Percentiles rank a stretch among this genome's conserved stretches.
Evolutionary conservation across 305 asterid species (phyloP).

Genomic region (Solanum aculeatissimum): DNA sequence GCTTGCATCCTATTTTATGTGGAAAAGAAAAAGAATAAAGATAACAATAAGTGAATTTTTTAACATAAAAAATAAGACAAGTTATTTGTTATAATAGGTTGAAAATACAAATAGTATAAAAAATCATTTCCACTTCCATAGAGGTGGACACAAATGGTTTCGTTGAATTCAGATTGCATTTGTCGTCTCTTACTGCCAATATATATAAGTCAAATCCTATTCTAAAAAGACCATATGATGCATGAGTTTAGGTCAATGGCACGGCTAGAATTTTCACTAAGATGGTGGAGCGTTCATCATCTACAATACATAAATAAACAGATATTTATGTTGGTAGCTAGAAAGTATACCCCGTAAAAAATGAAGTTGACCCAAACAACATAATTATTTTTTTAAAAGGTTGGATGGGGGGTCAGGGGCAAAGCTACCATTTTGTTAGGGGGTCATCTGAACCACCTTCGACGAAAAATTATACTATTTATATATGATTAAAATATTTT

Average conservation of each 20-base stretch:
- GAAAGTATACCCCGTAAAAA: not conserved
- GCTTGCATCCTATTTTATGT: conserved; percentile 39
- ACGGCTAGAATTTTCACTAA: not conserved
- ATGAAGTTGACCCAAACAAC: not conserved
- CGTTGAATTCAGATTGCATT: not conserved
- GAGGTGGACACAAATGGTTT: not conserved
- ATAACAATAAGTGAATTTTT: not conserved
- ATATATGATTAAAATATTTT: too few relatives aligned
- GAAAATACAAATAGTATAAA: not conserved
- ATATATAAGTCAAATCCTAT: not conserved
- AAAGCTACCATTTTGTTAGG: too few relatives aligned
- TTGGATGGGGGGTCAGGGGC: too few relatives aligned
- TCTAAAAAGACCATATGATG: not conserved
- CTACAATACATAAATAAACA: not conserved
- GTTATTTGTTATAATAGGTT: not conserved
- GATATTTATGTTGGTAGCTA: not conserved
- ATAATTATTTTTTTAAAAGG: not conserved
- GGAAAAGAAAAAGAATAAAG: not conserved
- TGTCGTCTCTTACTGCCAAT: not conserved
- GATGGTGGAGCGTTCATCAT: not conserved
- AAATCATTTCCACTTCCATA: not conserved
- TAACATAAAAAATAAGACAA: not conserved
- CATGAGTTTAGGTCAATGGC: not conserved
- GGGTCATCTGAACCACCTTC: too few relatives aligned
- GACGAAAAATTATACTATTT: too few relatives aligned